Conservation (phyloP, 1,284 basidiomycete species). For the Microbotryum lychnidis-dioicae region DNA sequence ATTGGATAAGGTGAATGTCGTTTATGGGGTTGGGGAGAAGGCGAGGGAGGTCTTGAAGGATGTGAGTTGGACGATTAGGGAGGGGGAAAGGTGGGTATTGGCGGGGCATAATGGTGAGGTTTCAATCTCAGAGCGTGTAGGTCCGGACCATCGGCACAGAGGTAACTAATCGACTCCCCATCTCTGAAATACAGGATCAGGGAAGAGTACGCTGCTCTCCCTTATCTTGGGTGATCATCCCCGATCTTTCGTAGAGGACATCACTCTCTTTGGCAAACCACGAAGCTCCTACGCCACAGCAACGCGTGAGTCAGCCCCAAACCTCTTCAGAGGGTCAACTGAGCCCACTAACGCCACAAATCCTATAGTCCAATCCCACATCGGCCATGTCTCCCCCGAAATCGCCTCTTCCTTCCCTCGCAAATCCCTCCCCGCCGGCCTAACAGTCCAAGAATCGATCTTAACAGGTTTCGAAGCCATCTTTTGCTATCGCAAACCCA, state of each 20-base stretch:
- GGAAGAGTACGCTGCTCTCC: conserved; percentile 91
- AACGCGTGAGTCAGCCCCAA: conserved; percentile 7
- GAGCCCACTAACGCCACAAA: background rate
- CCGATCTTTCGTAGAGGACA: conserved; percentile 71
- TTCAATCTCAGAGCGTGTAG: background rate
- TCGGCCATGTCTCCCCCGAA: conserved; percentile 82
- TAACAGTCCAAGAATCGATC: conserved; percentile 64
- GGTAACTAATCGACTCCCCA: too few species aligned
- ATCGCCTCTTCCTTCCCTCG: conserved; percentile 84
- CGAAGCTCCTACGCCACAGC: conserved; percentile 30
- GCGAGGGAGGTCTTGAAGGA: conserved; percentile 55
- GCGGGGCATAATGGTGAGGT: conserved; percentile 69
- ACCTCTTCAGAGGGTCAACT: background rate
- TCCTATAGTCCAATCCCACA: conserved; percentile 44
- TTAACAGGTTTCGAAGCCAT: conserved; percentile 77
- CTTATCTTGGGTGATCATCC: conserved; percentile 90
- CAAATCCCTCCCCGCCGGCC: conserved; percentile 44
- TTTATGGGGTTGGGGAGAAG: conserved; percentile 49
- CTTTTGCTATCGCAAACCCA: conserved; percentile 51
- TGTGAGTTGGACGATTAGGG: conserved; percentile 68
- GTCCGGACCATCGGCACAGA: background rate
- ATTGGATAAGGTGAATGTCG: conserved; percentile 60
- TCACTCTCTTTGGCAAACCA: conserved; percentile 37
- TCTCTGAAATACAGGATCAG: conserved; percentile 54
- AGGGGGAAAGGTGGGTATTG: conserved; percentile 78